A percentile compares a stretch with the other conserved stretches of the same genome.
phyloP scores from a whole-genome alignment of 202 grass and related monocot species.

The Eragrostis tef region DNA sequence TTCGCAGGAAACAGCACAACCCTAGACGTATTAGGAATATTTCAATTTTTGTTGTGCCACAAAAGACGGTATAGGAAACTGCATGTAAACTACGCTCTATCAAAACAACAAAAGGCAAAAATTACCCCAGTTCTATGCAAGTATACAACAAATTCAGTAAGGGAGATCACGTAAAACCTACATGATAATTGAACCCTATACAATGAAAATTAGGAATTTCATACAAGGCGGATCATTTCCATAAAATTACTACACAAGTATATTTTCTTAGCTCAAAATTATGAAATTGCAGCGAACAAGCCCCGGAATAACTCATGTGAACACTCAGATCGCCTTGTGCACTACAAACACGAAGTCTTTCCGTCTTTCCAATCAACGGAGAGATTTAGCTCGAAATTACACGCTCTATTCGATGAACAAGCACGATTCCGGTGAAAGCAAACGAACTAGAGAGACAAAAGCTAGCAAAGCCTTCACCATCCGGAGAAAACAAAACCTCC shows the following conservation, averaged over 20 bases:
- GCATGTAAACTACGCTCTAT: background rate
- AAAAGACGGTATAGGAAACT: slow-evolving; percentile 12
- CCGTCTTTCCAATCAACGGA: background rate
- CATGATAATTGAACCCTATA: slow-evolving; percentile 10
- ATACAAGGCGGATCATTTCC: background rate
- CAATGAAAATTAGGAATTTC: background rate
- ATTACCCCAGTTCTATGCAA: slow-evolving; percentile 22
- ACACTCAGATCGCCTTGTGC: slow-evolving; percentile 36
- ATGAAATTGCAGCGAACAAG: slow-evolving; percentile 26
- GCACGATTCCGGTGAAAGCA: background rate
- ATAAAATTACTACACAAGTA: background rate
- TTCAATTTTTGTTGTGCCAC: slow-evolving; percentile 13
- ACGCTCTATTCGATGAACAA: background rate
- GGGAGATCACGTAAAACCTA: background rate
- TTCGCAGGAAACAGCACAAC: background rate
- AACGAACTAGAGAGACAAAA: slow-evolving; percentile 10
- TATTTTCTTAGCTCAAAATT: background rate
- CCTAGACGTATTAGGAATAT: slow-evolving; percentile 9
- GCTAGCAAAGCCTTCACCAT: background rate
- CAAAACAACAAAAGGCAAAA: background rate
- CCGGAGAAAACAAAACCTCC: slow-evolving; percentile 15
- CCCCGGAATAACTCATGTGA: background rate
- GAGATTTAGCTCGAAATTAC: slow-evolving; percentile 37
- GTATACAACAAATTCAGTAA: background rate
- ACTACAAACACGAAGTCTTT: slow-evolving; percentile 6